A percentile compares a stretch with the other conserved stretches of the same genome.
Conservation (phyloP, 2,329 filamentous ascomycete species). For the Biscogniauxia mediterranea region DNA sequence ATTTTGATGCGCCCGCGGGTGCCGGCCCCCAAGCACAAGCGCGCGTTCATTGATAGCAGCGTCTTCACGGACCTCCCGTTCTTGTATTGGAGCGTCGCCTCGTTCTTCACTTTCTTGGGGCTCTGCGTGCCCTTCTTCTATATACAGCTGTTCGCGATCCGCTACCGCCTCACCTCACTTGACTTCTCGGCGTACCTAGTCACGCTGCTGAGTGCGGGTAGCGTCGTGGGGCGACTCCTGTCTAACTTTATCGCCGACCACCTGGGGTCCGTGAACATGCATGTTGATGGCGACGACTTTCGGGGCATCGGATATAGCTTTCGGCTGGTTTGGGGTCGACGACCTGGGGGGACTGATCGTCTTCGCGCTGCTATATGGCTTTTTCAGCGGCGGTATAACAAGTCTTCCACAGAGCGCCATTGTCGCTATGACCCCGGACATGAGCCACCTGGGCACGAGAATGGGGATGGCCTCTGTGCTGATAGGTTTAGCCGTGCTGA, state of each 20-base stretch:
- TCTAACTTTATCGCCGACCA: constrained; percentile 36
- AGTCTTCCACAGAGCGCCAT: constrained; percentile 33
- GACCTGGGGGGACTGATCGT: constrained; percentile 27
- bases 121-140: constrained; percentile 40
- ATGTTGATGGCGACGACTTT: constrained; percentile 30
- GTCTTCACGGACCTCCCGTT: constrained; percentile 33
- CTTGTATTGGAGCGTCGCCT: constrained; percentile 22
- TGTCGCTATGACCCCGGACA: constrained; percentile 18
- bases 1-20: constrained; percentile 29
- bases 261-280: constrained; percentile 30
- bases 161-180: constrained; percentile 7
- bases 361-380: constrained; percentile 36
- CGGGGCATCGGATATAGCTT: constrained; percentile 29
- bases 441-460: constrained; percentile 35
- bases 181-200: constrained; percentile 31
- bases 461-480: constrained; percentile 42
- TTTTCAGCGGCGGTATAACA: constrained; percentile 36
- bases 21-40: constrained; percentile 19
- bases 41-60: constrained; percentile 26
- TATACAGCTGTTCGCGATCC: constrained; percentile 23
- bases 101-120: constrained; percentile 34
- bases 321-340: constrained; percentile 32
- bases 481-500: constrained; percentile 48
- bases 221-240: constrained; percentile 36
- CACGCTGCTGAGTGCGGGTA: constrained; percentile 37